phyloP scores from a whole-genome alignment of 495 filamentous ascomycete species.

The Apodospora peruviana region DNA sequence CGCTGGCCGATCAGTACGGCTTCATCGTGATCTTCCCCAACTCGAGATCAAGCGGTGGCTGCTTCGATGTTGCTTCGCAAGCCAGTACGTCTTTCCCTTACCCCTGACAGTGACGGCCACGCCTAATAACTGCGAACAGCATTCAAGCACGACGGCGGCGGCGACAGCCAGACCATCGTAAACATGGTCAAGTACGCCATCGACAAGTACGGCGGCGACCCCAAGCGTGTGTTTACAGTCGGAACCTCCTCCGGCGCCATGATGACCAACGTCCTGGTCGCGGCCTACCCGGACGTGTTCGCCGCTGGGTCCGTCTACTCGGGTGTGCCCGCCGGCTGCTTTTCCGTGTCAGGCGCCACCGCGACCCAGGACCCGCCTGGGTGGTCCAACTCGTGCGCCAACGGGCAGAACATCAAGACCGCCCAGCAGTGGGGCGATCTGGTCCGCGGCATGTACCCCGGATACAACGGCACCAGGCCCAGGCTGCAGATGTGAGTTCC shows the following conservation, averaged over 20 bases:
- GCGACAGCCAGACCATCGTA: constrained; percentile 45
- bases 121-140: neutral
- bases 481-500: constrained; percentile 42
- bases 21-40: constrained; percentile 46
- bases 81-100: constrained; percentile 12
- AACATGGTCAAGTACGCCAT: constrained; percentile 49
- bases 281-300: constrained; percentile 49
- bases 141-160: constrained; percentile 43
- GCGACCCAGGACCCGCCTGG: constrained; percentile 39
- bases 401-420: constrained; percentile 41
- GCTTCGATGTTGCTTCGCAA: constrained; percentile 43
- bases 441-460: constrained; percentile 41
- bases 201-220: constrained; percentile 38
- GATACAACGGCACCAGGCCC: constrained; percentile 42
- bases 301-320: constrained; percentile 45
- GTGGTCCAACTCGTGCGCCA: constrained; percentile 44
- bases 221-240: constrained; percentile 39
- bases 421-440: constrained; percentile 44
- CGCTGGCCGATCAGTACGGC: constrained; percentile 38
- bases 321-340: constrained; percentile 46
- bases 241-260: constrained; percentile 47
- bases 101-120: neutral
- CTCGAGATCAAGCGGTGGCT: constrained; percentile 34
- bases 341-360: constrained; percentile 35
- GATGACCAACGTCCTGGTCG: constrained; percentile 50